These are phyloP conservation scores for Pseudogymnoascus sp. DNA, from an alignment of 2,329 filamentous ascomycete genomes.

Conservation along the genomic window DNA sequence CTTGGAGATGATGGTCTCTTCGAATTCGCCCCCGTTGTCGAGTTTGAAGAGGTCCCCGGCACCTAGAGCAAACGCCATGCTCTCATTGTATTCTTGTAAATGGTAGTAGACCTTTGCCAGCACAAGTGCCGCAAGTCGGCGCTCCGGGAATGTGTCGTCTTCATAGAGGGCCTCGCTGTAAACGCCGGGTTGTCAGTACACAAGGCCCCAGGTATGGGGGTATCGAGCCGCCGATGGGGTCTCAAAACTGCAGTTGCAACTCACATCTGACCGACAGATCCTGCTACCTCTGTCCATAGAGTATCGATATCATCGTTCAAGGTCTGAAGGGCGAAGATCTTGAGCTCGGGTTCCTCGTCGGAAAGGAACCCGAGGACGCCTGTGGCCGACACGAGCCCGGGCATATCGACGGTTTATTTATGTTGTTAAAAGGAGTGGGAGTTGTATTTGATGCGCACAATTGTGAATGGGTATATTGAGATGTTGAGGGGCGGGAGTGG, in stretches of 20 bases:
- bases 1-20: slow-evolving; percentile 98
- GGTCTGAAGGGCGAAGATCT: slow-evolving; percentile 88
- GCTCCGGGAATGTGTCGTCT: slow-evolving; percentile 89
- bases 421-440: slow-evolving; percentile 10
- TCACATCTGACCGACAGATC: slow-evolving; percentile 88
- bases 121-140: slow-evolving; percentile 87
- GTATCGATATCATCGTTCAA: slow-evolving; percentile 95
- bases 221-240: not conserved
- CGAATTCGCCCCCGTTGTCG: slow-evolving; percentile 85
- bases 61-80: slow-evolving; percentile 94
- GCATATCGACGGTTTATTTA: slow-evolving; percentile 52
- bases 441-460: not conserved
- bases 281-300: slow-evolving; percentile 95
- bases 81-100: slow-evolving; percentile 97
- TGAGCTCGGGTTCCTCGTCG: slow-evolving; percentile 89
- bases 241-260: slow-evolving; percentile 27
- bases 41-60: slow-evolving; percentile 94
- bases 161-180: slow-evolving; percentile 91
- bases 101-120: slow-evolving; percentile 99
- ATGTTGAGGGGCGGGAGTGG: not conserved
- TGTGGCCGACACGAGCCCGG: slow-evolving; percentile 86
- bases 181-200: slow-evolving; percentile 17
- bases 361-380: slow-evolving; percentile 92
- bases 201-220: not conserved
- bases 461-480: not conserved